phyloP scores from a whole-genome alignment of 192 early-diverging fungal genomes.

The Mortierella hygrophila region DNA sequence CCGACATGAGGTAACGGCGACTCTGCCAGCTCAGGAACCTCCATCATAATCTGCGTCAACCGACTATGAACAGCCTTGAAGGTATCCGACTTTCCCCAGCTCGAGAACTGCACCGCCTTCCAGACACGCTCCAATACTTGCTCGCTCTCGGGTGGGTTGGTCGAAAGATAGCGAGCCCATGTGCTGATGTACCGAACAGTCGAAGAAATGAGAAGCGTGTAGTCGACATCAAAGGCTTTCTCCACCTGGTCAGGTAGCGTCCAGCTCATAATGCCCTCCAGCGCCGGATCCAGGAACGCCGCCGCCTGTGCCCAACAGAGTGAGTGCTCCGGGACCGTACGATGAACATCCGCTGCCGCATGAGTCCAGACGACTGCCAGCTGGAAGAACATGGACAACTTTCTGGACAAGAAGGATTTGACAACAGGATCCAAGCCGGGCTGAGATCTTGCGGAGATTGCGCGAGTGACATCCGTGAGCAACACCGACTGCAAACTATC shows the following conservation, averaged over 20 bases:
- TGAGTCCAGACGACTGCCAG: constrained; percentile 53
- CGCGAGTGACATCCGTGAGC: constrained; percentile 34
- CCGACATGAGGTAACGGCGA: constrained; percentile 35
- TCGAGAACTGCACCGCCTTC: constrained; percentile 21
- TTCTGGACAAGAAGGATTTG: constrained; percentile 31
- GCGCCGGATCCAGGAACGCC: constrained; percentile 52
- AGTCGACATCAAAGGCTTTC: constrained; percentile 7
- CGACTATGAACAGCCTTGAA: constrained; percentile 26
- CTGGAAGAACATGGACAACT: constrained; percentile 38
- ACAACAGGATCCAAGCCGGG: constrained; percentile 8
- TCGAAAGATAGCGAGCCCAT: constrained; percentile 55
- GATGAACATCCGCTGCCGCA: constrained; percentile 60
- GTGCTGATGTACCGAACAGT: constrained; percentile 50
- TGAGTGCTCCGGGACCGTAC: constrained; percentile 60
- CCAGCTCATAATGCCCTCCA: constrained; percentile 46
- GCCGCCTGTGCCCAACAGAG: constrained; percentile 63
- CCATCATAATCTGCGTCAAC: background rate
- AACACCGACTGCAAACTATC: constrained; percentile 52
- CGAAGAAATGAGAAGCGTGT: constrained; percentile 24
- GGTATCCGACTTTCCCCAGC: constrained; percentile 14
- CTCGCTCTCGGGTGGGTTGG: constrained; percentile 42
- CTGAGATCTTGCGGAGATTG: constrained; percentile 6
- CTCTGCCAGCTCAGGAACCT: constrained; percentile 17
- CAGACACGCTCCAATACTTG: constrained; percentile 47
- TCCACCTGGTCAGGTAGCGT: background rate